A percentile compares a stretch with the other conserved stretches of the same genome.
Evolutionary conservation across 768 basidiomycete genomes (phyloP).

Genomic region (Sarcodon aspratus): DNA sequence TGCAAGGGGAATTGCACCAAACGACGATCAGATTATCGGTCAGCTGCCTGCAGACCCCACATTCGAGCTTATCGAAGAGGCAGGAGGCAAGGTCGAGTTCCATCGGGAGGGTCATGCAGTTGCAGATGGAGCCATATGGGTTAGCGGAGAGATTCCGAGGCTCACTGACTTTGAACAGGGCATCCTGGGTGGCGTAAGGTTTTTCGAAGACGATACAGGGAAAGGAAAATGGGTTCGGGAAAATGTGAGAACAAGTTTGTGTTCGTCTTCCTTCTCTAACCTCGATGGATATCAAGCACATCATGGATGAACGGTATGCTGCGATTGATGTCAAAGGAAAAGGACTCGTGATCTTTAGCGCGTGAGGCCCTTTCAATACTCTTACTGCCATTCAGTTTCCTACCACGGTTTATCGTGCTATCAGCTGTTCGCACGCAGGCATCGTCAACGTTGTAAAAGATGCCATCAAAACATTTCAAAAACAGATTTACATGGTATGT

Average conservation of each 20-base stretch:
- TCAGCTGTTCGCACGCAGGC: conserved; percentile 66
- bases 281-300: conserved; percentile 30
- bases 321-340: conserved; percentile 72
- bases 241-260: conserved; percentile 25
- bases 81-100: conserved; percentile 45
- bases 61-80: conserved; percentile 47
- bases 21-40: conserved; percentile 42
- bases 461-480: conserved; percentile 44
- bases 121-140: conserved; percentile 51
- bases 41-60: conserved; percentile 61
- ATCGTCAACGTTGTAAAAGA: conserved; percentile 77
- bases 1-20: conserved; percentile 63
- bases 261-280: background rate
- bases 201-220: conserved; percentile 22
- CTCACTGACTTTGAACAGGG: conserved; percentile 60
- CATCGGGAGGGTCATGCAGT: conserved; percentile 54
- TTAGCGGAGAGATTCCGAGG: conserved; percentile 75
- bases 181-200: conserved; percentile 55
- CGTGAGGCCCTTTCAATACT: conserved; percentile 36
- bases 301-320: conserved; percentile 78
- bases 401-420: background rate
- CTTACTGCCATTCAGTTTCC: background rate
- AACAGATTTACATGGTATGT: conserved; percentile 68
- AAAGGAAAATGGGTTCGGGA: conserved; percentile 39
- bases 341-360: conserved; percentile 74